Percentiles rank a stretch among this genome's conserved stretches.
Evolutionary conservation across 2,329 filamentous ascomycete species (phyloP).

Genomic region (Hypoxylon sp.): DNA sequence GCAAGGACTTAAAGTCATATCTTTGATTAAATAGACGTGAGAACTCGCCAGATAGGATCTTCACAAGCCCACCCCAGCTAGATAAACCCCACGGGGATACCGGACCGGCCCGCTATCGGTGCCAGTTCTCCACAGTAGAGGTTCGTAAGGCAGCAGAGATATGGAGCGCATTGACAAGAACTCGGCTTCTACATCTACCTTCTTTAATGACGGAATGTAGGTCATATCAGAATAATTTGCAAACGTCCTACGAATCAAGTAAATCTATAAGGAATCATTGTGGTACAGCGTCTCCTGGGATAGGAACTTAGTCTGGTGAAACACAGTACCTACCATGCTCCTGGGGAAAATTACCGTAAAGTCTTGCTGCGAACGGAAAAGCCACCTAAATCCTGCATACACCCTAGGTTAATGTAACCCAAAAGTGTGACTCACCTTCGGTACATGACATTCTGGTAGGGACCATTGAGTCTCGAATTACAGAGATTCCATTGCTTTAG

Average conservation of each 20-base stretch:
- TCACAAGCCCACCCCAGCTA: not conserved
- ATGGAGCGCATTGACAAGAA: not conserved
- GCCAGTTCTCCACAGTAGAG: conserved; percentile 16
- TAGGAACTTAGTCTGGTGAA: not conserved
- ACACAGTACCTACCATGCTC: not conserved
- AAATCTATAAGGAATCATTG: not conserved
- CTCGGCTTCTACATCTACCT: not conserved
- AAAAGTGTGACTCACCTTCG: not conserved
- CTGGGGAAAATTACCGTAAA: not conserved
- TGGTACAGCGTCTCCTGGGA: conserved; percentile 1
- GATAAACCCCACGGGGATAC: conserved; percentile 18
- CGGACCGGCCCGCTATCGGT: conserved; percentile 22
- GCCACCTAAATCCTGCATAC: not conserved
- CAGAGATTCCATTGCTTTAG: no score
- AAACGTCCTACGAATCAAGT: not conserved
- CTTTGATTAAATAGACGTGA: not conserved
- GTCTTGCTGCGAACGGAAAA: not conserved
- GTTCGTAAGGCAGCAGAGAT: not conserved
- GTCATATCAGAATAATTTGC: not conserved
- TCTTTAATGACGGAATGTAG: not conserved
- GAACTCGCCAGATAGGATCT: not conserved
- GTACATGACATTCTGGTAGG: not conserved
- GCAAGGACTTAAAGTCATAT: not conserved
- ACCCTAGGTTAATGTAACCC: not conserved
- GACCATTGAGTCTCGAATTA: no score